phyloP scores from a whole-genome alignment of 1,139 yeast genomes.

The Geotrichum citri-aurantii region DNA sequence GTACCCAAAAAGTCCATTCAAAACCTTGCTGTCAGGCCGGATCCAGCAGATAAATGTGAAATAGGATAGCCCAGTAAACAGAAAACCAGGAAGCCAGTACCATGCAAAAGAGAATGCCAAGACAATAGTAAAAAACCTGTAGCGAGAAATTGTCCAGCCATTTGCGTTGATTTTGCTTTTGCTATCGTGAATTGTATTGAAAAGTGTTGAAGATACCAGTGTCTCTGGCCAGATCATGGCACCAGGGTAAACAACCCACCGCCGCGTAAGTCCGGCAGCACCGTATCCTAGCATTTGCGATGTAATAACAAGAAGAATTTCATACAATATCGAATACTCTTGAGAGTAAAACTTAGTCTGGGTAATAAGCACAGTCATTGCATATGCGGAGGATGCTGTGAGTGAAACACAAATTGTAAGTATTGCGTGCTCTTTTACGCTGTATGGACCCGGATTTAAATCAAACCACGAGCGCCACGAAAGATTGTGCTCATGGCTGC shows the following conservation, averaged over 20 bases:
- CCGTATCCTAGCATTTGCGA: constrained; percentile 35
- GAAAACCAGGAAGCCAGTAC: constrained; percentile 46
- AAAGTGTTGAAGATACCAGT: constrained; percentile 32
- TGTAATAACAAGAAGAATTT: constrained; percentile 28
- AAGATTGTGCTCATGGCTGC: constrained; percentile 39
- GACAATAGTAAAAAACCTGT: constrained; percentile 36
- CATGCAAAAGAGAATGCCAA: constrained; percentile 39
- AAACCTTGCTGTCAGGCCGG: constrained; percentile 40
- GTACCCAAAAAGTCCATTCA: constrained; percentile 52
- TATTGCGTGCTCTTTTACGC: constrained; percentile 47
- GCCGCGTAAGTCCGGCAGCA: constrained; percentile 47
- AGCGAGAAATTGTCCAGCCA: constrained; percentile 42
- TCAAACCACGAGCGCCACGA: constrained; percentile 40
- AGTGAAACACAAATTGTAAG: constrained; percentile 51
- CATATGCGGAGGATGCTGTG: constrained; percentile 43
- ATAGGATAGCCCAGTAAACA: constrained; percentile 41
- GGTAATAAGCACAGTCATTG: constrained; percentile 46
- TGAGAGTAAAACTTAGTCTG: constrained; percentile 42
- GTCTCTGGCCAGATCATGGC: constrained; percentile 50
- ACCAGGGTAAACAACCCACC: constrained; percentile 47
- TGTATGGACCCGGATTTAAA: constrained; percentile 54
- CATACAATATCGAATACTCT: constrained; percentile 46
- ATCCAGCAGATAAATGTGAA: constrained; percentile 39
- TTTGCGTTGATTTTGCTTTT: constrained; percentile 46
- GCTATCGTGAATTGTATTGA: constrained; percentile 26